These are phyloP conservation scores for Paracoccidioides lutzii DNA, from an alignment of 2,329 filamentous ascomycete species.

Conservation along the genomic window DNA sequence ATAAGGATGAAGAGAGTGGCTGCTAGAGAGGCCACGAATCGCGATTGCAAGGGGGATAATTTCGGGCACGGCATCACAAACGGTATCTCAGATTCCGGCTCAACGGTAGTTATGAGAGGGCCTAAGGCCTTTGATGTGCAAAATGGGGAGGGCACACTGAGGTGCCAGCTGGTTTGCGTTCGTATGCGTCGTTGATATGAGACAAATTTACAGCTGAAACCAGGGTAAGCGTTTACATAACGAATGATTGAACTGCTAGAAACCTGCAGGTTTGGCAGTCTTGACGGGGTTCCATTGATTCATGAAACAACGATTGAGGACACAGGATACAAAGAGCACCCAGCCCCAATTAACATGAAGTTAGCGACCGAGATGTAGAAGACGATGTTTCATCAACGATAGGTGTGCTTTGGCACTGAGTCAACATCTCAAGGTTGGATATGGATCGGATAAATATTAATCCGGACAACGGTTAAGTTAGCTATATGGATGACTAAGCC, in stretches of 20 bases:
- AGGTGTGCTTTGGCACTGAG: neutral
- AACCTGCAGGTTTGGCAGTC: neutral
- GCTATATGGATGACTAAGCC: neutral
- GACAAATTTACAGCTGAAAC: neutral
- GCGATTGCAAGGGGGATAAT: slow-evolving; percentile 57
- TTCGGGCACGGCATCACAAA: slow-evolving; percentile 31
- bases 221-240: neutral
- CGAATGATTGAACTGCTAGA: neutral
- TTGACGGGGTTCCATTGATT: neutral
- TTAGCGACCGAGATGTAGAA: neutral
- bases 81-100: slow-evolving; percentile 13
- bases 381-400: neutral
- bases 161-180: neutral
- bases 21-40: slow-evolving; percentile 53
- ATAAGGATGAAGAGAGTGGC: slow-evolving; percentile 47
- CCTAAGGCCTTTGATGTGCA: neutral
- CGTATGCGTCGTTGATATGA: neutral
- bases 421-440: neutral
- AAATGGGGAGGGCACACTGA: neutral
- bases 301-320: neutral
- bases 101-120: neutral
- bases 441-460: neutral
- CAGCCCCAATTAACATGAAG: neutral
- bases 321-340: neutral
- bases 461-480: too few relatives aligned